These are phyloP conservation scores for Adansonia grandidieri DNA, from an alignment of 441 rosid genomes.

Conservation along the genomic window DNA sequence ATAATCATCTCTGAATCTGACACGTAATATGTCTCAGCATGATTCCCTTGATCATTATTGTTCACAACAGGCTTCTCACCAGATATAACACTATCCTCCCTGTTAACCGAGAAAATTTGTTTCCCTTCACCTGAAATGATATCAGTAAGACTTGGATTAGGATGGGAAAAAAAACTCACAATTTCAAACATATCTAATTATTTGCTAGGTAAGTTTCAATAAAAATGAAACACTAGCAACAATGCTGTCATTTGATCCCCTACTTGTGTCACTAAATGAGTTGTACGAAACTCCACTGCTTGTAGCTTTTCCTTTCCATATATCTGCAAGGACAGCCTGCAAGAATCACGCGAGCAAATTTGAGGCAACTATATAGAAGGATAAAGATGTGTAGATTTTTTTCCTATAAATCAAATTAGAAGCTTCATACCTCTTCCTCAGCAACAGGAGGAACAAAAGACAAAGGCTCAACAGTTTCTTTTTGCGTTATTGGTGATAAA, in stretches of 20 bases:
- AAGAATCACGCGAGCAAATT: constrained; percentile 26
- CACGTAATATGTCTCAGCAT: constrained; percentile 6
- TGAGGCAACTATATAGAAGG: background rate
- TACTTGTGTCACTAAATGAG: constrained; percentile 45
- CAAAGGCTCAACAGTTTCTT: constrained; percentile 54
- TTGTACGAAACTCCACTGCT: constrained; percentile 57
- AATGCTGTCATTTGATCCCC: constrained; percentile 49
- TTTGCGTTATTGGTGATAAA: constrained; percentile 49
- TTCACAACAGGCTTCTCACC: constrained; percentile 14
- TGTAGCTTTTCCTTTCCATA: constrained; percentile 77
- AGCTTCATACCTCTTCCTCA: constrained; percentile 69
- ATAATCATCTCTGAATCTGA: constrained; percentile 9
- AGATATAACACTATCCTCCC: constrained; percentile 21
- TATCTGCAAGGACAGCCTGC: constrained; percentile 63
- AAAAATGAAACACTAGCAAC: constrained; percentile 37
- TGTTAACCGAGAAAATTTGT: background rate
- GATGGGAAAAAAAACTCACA: background rate
- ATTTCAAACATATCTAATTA: background rate
- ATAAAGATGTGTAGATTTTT: background rate
- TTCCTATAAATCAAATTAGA: constrained; percentile 7
- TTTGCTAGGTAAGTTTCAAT: background rate
- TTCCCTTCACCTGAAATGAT: constrained; percentile 23
- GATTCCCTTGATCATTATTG: background rate
- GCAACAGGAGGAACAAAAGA: constrained; percentile 80
- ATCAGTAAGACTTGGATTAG: background rate